Base-by-base conservation (phyloP, 108 stramenopile genomes). In the Nitzschia sp. region DNA sequence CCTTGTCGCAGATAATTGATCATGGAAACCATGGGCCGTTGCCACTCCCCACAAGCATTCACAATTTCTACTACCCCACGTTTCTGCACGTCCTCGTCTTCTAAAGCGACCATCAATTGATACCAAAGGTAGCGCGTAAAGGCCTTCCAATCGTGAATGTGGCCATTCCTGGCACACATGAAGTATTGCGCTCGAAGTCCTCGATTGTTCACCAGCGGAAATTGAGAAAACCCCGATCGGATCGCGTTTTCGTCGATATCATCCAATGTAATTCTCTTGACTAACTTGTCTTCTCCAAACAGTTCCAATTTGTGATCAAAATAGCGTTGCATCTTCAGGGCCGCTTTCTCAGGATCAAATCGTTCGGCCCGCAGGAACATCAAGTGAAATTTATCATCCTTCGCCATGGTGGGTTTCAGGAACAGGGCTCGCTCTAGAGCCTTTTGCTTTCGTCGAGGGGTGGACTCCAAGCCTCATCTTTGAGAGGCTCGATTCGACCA, bases 311-410 rank as follows among this genome's bases (percentile, higher is more conserved):
- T n/a, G 6, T 54, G n/a, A 8, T 67, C 66, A 9, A 67, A 49
- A 54, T 58, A 59, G 11, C 23, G 27, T 15, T 61, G 8, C 13
- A 75, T 62, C 3, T 45, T 53, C n/a, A 3, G 13, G 3, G 74
- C 74, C 27, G 74, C 74, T 24, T 28, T 38, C 25, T 11, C 36
- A 1, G 53, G 30, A 53, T 75, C 49, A 35, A 62, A 75, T 21
- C 48, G 25, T 54, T 67, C 66, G 2, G 48, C 42, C 26, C 66
- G 46, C 11, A 75, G 25, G 46, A 75, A 75, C n/a, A n/a, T n/a
- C n/a, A n/a, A n/a, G n/a, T n/a, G n/a, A n/a, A n/a, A n/a, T n/a
- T n/a, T n/a, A n/a, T 45, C 45, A 45, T 45, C 45, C 15, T 15
- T 38, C n/a, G 62, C 59, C 26, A 63, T 55, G 3, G 29, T 18